Percentiles rank a stretch among this genome's conserved stretches.
Conservation (phyloP, 2,329 filamentous ascomycete species). For the Leptographium galeiforme region DNA sequence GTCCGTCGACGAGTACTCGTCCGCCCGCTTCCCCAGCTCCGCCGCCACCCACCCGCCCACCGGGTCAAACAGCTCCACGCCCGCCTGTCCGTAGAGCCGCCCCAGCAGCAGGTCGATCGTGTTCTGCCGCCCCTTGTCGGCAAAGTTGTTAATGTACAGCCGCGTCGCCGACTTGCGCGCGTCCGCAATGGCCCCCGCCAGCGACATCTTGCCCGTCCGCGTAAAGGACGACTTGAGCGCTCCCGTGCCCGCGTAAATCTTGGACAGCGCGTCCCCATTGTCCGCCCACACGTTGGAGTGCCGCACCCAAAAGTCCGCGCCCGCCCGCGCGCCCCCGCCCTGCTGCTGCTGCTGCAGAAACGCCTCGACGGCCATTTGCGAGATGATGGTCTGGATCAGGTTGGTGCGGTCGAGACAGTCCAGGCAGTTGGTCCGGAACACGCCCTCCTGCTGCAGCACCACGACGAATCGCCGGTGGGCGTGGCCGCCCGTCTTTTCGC, state of each 20-base stretch:
- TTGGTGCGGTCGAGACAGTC: constrained; percentile 96
- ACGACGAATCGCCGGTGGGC: constrained; percentile 40
- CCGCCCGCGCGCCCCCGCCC: constrained; percentile 45
- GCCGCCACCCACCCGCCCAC: constrained; percentile 79
- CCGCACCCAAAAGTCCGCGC: constrained; percentile 76
- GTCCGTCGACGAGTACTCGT: constrained; percentile 63
- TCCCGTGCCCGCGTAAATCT: constrained; percentile 92
- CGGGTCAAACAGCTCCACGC: constrained; percentile 82
- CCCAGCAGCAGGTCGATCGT: constrained; percentile 91
- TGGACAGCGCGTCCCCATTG: constrained; percentile 85
- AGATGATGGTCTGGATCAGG: constrained; percentile 88
- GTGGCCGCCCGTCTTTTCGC: background rate
- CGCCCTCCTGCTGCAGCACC: constrained; percentile 82
- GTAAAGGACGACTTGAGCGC: constrained; percentile 94
- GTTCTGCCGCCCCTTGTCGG: constrained; percentile 82
- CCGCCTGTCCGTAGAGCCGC: constrained; percentile 65
- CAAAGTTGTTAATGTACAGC: constrained; percentile 95
- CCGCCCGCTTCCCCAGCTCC: constrained; percentile 54
- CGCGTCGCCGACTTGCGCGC: constrained; percentile 86
- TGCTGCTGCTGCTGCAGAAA: constrained; percentile 53
- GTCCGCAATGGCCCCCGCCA: constrained; percentile 89
- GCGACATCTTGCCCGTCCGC: constrained; percentile 84
- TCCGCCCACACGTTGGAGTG: constrained; percentile 95
- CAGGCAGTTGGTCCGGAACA: constrained; percentile 90
- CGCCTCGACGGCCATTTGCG: constrained; percentile 77